Base-by-base conservation (phyloP, 805 yeast genomes). In the Candida yuanshanica region DNA sequence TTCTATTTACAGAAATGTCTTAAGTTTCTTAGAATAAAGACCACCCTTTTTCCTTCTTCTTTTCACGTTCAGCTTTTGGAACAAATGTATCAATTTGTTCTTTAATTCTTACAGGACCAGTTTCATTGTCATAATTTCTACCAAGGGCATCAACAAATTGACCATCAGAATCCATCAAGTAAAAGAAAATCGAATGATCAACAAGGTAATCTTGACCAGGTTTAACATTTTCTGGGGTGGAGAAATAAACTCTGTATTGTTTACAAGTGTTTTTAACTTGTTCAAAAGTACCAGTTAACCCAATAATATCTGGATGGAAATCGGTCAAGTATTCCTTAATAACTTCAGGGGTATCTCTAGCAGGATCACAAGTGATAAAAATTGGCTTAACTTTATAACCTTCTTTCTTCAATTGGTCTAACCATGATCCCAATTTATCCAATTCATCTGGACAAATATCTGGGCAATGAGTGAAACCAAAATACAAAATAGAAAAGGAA, bases 371-470 rank as follows among this genome's bases (percentile, higher is more conserved):
- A 4, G 98, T 91, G 48, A 93, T 83, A 62, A 93, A 93, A 17
- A 93, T 66, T 0, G 98, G 95, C 63, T 84, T 95, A 39, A 91
- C 56, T 35, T 76, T 67, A 45, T 83, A 75, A 9, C 73, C 70
- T 40, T 77, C 70, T 34, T 62, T 59, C 56, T 83, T 79, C 56
- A 91, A 70, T 27, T 70, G 73, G 49, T 74, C 77, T 55, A 76
- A 68, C 74, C 68, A 76, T 37, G 67, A 72, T 5, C 96, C 91
- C 58, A 93, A 72, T 58, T 91, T 87, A 61, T 93, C 99, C 45
- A 93, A 74, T 62, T 93, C 99, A 62, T 93, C 99, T 10, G 99
- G 99, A 64, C 99, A 93, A 40, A 93, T 90, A 64, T 93, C 99
- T 7, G 99, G 99, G 66, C 99, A 93, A 65, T 90, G 90, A 4